Base-by-base conservation (phyloP, 352 stramenopile genomes). In the Pythium phragmitis region DNA sequence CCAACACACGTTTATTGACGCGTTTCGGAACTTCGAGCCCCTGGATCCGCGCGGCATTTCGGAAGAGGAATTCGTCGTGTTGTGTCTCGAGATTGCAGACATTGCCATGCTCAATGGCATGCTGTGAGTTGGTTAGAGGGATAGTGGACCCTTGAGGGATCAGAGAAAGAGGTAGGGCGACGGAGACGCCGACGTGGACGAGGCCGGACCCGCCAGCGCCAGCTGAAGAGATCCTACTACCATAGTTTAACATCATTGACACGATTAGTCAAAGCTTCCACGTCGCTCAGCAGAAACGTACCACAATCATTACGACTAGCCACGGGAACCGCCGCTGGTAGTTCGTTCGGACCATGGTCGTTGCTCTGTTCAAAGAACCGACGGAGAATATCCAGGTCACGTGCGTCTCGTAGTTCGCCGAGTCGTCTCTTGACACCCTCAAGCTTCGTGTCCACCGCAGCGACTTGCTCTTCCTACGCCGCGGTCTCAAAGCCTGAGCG, bases 41-140 rank as follows among this genome's bases (percentile, higher is more conserved):
- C 48, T 77, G 26, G 78, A 90, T 45, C 71, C 70, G 12, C 74
- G 74, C 7, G 83, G 83, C 1, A 92, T 92, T 52, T 79, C 60
- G 6, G 72, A 85, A 23, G 76, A 89, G 45, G 83, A 92, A 19
- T 92, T 92, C 67, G 77, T 92, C 13, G 71, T 69, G 30, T 91
- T 92, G 33, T 92, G 83, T 46, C 68, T 89, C 2, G 83, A 92
- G 55, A 87, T 83, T 26, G 83, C 81, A 0, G 59, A 72, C 3
- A 73, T 85, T 16, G 76, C 76, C 12, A 39, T 70, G 34, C 62
- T 85, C 41, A 85, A 85, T 47, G 72, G 71, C 4, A 73, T 82
- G 64, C 34, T 83, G 11, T 72, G 42, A 65, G 19, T 17, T 37
- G 3, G 41, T 19, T 43, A 21, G 26, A 30, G 2, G 26, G 4